A percentile compares a stretch with the other conserved stretches of the same genome.
These are phyloP conservation scores for Aquilaria malaccensis DNA, from an alignment of 345 rosid genomes.

Conservation along the genomic window DNA sequence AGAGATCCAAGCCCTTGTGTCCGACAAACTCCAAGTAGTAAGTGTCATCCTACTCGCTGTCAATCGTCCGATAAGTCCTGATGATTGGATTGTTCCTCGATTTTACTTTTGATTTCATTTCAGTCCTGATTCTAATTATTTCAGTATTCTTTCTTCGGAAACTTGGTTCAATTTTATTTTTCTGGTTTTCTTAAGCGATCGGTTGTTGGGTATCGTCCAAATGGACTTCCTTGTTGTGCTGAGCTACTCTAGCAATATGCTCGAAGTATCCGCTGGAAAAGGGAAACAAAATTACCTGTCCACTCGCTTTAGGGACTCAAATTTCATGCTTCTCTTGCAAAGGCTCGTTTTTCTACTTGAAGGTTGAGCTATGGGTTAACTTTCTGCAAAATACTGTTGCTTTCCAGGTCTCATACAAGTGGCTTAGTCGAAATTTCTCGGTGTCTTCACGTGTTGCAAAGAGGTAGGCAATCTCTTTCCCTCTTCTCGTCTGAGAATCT, in stretches of 20 bases:
- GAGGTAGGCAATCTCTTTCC: constrained; percentile 50
- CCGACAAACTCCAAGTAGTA: constrained; percentile 84
- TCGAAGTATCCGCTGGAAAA: background rate
- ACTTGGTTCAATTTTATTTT: background rate
- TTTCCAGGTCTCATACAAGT: constrained; percentile 90
- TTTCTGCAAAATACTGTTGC: constrained; percentile 3
- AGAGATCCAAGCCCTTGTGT: constrained; percentile 65
- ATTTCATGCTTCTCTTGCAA: background rate
- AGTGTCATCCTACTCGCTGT: constrained; percentile 3
- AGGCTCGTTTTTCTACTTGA: background rate
- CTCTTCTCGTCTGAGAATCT: background rate
- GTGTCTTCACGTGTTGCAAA: constrained; percentile 72
- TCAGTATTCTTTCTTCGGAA: background rate
- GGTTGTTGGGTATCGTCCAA: background rate
- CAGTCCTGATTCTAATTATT: background rate
- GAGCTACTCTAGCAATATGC: background rate
- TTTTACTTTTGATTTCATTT: background rate
- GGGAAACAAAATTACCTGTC: background rate
- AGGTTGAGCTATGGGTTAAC: background rate
- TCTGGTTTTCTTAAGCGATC: background rate
- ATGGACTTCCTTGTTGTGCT: background rate
- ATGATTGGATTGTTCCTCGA: no score
- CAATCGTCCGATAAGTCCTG: no score
- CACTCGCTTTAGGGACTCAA: background rate
- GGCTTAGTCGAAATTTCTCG: constrained; percentile 85